A percentile compares a stretch with the other conserved stretches of the same genome.
Evolutionary conservation across 2,329 filamentous ascomycete species (phyloP).

Genomic region (Corinectria fuckeliana): DNA sequence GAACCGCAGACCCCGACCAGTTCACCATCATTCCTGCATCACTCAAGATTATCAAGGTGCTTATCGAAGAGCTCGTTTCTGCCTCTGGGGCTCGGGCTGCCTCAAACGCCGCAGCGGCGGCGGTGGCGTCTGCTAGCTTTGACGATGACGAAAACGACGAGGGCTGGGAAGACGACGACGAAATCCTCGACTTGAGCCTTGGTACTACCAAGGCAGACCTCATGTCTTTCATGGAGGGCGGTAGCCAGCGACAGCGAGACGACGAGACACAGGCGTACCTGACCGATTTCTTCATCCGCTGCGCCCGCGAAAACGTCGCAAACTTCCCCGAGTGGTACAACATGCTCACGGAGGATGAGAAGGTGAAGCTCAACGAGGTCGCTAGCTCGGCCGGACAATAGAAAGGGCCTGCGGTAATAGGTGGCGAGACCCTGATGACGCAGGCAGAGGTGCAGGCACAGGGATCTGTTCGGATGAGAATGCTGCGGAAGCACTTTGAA

Average conservation of each 20-base stretch:
- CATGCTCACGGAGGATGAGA: conserved; percentile 62
- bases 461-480: conserved; percentile 17
- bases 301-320: conserved; percentile 62
- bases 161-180: conserved; percentile 87
- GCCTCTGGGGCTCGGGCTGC: conserved; percentile 72
- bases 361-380: conserved; percentile 61
- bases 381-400: conserved; percentile 47
- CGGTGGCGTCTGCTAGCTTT: conserved; percentile 65
- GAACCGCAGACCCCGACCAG: conserved; percentile 75
- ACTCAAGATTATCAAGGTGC: conserved; percentile 94
- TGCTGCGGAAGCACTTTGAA: conserved; percentile 9
- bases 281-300: conserved; percentile 76
- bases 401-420: conserved; percentile 17
- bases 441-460: background rate
- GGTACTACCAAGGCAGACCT: conserved; percentile 74
- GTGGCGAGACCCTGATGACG: conserved; percentile 5
- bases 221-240: conserved; percentile 75
- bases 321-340: conserved; percentile 64
- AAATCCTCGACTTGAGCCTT: conserved; percentile 77
- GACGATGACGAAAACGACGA: conserved; percentile 74
- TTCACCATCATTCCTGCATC: conserved; percentile 87
- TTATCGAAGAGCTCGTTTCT: conserved; percentile 88
- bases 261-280: conserved; percentile 91
- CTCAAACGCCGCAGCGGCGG: conserved; percentile 67
- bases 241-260: conserved; percentile 71